A percentile compares a stretch with the other conserved stretches of the same genome.
Evolutionary conservation across 2,329 filamentous ascomycete species (phyloP).

Genomic region (Zymoseptoria pseudotritici): DNA sequence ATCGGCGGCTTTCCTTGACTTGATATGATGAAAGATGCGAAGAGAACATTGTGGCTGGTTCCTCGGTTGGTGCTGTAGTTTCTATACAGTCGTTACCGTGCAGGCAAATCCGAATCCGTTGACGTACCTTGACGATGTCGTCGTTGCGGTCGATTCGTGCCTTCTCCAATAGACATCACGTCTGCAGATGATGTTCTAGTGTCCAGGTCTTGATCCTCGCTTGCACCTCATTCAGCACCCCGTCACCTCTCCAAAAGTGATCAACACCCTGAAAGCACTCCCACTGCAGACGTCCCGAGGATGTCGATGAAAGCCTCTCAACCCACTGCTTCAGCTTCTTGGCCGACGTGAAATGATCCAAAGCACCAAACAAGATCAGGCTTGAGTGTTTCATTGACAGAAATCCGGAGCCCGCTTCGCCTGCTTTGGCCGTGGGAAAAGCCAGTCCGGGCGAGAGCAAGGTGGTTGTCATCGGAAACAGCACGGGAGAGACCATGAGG

Average conservation of each 20-base stretch:
- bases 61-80: too few relatives aligned
- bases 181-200: not conserved
- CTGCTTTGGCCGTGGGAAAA: constrained; percentile 19
- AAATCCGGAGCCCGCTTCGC: constrained; percentile 33
- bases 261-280: constrained; percentile 43
- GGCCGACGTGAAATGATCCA: constrained; percentile 64
- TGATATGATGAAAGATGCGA: too few relatives aligned
- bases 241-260: constrained; percentile 44
- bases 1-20: too few relatives aligned
- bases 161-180: too few relatives aligned
- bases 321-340: constrained; percentile 62
- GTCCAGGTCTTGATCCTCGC: not conserved
- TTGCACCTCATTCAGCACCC: constrained; percentile 5
- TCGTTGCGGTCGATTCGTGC: too few relatives aligned
- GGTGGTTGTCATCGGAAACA: constrained; percentile 36
- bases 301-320: constrained; percentile 39
- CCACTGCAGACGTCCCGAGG: constrained; percentile 31
- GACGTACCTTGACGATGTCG: too few relatives aligned
- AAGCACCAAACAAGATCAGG: constrained; percentile 65
- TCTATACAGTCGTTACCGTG: too few relatives aligned
- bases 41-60: too few relatives aligned
- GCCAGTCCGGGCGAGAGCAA: constrained; percentile 24
- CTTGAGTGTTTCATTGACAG: constrained; percentile 50
- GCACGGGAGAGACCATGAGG: constrained; percentile 42
- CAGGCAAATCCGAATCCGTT: too few relatives aligned